Evolutionary conservation across 495 filamentous ascomycete species (phyloP).

Genomic region (Penicilliopsis zonata): DNA sequence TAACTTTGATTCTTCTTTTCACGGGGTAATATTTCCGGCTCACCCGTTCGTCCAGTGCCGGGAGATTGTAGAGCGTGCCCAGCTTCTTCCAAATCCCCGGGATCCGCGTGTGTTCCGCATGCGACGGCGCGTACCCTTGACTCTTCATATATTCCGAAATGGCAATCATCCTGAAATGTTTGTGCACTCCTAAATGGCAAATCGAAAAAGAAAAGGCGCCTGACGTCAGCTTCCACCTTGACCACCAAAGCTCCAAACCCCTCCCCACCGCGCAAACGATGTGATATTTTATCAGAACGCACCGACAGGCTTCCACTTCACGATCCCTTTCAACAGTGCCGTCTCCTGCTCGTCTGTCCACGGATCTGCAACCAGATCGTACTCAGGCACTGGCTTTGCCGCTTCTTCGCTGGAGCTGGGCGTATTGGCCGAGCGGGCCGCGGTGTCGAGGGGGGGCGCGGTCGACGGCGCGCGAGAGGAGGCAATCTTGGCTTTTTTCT

Average conservation of each 20-base stretch:
- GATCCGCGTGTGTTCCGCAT: conserved; percentile 68
- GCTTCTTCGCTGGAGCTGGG: conserved; percentile 18
- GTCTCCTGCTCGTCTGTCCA: conserved; percentile 97
- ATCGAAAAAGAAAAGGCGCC: not conserved
- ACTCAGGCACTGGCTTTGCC: conserved; percentile 21
- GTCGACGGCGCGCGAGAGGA: conserved; percentile 15
- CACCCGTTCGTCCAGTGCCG: conserved; percentile 78
- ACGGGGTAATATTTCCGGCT: conserved; percentile 3
- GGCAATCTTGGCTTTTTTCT: conserved; percentile 51
- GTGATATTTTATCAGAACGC: conserved; percentile 19
- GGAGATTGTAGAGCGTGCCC: conserved; percentile 70
- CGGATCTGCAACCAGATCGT: conserved; percentile 47
- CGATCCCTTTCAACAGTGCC: conserved; percentile 76
- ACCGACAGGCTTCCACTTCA: conserved; percentile 93
- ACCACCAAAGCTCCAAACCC: no score
- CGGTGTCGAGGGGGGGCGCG: conserved; percentile 27
- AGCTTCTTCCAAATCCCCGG: conserved; percentile 90
- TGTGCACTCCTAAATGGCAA: conserved; percentile 66
- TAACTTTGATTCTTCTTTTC: no score
- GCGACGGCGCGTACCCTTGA: conserved; percentile 63
- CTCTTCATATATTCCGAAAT: conserved; percentile 77
- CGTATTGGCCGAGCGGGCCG: conserved; percentile 22
- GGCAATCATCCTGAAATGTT: conserved; percentile 90
- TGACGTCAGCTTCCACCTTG: no score
- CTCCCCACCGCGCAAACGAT: no score